A percentile compares a stretch with the other conserved stretches of the same genome.
phyloP scores from a whole-genome alignment of 495 filamentous ascomycete genomes.

The Physcia stellaris region DNA sequence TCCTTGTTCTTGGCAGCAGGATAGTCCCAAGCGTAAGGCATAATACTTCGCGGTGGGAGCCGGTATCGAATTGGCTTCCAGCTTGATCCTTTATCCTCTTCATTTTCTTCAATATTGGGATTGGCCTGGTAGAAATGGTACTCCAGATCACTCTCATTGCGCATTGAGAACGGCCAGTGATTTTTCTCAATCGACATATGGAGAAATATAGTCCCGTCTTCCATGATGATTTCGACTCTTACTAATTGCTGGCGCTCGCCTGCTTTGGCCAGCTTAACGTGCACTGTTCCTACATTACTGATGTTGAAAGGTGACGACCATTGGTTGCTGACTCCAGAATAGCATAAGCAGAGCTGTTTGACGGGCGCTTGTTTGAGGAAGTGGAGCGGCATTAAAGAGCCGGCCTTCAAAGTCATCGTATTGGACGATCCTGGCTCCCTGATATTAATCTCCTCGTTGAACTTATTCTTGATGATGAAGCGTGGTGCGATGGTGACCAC shows the following conservation, averaged over 20 bases:
- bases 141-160: conserved; percentile 91
- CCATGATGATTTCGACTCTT: conserved; percentile 77
- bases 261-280: conserved; percentile 84
- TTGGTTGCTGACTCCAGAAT: conserved; percentile 88
- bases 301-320: conserved; percentile 99
- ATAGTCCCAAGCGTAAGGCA: conserved; percentile 99
- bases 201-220: conserved; percentile 82
- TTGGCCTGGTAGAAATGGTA: conserved; percentile 90
- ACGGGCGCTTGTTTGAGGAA: conserved; percentile 65
- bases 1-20: conserved; percentile 94
- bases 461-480: conserved; percentile 87
- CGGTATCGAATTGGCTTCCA: conserved; percentile 88
- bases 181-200: conserved; percentile 81
- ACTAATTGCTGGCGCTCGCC: conserved; percentile 82
- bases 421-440: conserved; percentile 82
- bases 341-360: conserved; percentile 87
- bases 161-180: conserved; percentile 96
- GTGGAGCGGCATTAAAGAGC: conserved; percentile 68
- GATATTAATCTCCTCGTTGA: conserved; percentile 74
- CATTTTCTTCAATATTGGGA: conserved; percentile 65
- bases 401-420: conserved; percentile 58
- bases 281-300: conserved; percentile 76
- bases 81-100: conserved; percentile 59
- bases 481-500: conserved; percentile 86
- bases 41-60: conserved; percentile 88